Evolutionary conservation across 768 basidiomycete species (phyloP), one percentile per base, ranked within the genome.

Genomic region (Tylopilus sp.): DNA sequence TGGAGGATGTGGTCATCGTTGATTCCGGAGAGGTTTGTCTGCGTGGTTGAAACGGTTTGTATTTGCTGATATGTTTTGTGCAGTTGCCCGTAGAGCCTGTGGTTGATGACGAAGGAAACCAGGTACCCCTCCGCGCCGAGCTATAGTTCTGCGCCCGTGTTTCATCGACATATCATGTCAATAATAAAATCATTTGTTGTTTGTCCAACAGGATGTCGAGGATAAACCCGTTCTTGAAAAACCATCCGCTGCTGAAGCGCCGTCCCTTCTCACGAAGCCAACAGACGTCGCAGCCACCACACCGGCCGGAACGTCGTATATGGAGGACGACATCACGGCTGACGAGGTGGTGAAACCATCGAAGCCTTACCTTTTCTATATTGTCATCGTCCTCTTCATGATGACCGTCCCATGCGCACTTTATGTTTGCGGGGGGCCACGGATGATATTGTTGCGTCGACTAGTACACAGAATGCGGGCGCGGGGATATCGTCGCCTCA

Each of bases 41-140:
- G 40, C 15, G 38, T 38, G 36, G 2, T 40, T 8, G 23, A 11
- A 20, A 65, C 57, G 47, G 66, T 33, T 55, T 51, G 8, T n/a
- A 25, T 9, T 40, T 36, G n/a, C 47, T 50, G 31, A 65, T 21
- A 35, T 11, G 26, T 22, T 21, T 44, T 48, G 18, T 53, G 13
- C 50, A 86, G 85, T 71, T 88, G 22, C 69, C 68, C 13, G 57
- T 84, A 26, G 83, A 86, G 51, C 48, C 73, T 31, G 75, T 69
- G 41, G 69, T 76, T 44, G 86, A 87, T 55, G 71, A 71, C 49
- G 79, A 86, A 48, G 88, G 85, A 66, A 86, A 90, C 55, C 77
- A 95, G 91, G 91, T 95, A 83, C 95, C 93, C 73, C 71, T 90
- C 63, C 92, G 83, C 67, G 88, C 81, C 81, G 95, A 98, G 83